Evolutionary conservation across 768 basidiomycete species (phyloP).

Genomic region (Mycena kentingensis): DNA sequence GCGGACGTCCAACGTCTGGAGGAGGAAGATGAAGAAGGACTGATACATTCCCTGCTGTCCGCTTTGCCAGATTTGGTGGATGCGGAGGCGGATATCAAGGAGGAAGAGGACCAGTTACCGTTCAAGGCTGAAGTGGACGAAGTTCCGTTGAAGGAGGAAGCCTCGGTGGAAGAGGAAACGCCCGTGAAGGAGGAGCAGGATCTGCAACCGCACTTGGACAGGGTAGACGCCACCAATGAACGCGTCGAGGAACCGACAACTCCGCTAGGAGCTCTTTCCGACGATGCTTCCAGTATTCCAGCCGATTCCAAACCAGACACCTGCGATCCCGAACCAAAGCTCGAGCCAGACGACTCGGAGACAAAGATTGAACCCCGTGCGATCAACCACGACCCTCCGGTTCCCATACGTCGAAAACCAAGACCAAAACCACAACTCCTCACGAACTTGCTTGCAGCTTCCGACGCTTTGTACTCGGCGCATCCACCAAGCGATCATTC

Average conservation of each 20-base stretch:
- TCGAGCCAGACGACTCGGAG: no score
- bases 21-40: constrained; percentile 56
- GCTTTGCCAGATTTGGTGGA: constrained; percentile 44
- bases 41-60: constrained; percentile 39
- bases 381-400: neutral
- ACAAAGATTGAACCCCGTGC: no score
- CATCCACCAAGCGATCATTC: constrained; percentile 64
- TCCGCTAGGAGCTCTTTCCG: no score
- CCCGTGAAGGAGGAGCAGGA: constrained; percentile 2
- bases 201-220: neutral
- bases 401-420: constrained; percentile 6
- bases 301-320: no score
- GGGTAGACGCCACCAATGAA: no score
- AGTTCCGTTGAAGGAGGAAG: neutral
- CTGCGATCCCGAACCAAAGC: neutral
- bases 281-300: no score
- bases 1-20: constrained; percentile 62
- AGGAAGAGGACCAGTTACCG: constrained; percentile 10
- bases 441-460: constrained; percentile 51
- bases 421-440: constrained; percentile 40
- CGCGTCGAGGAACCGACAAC: no score
- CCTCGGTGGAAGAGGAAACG: neutral
- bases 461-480: constrained; percentile 58
- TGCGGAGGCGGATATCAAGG: constrained; percentile 24
- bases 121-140: neutral